phyloP scores from a whole-genome alignment of 225 moss, liverwort and hornwort species.

The Climacium dendroides region DNA sequence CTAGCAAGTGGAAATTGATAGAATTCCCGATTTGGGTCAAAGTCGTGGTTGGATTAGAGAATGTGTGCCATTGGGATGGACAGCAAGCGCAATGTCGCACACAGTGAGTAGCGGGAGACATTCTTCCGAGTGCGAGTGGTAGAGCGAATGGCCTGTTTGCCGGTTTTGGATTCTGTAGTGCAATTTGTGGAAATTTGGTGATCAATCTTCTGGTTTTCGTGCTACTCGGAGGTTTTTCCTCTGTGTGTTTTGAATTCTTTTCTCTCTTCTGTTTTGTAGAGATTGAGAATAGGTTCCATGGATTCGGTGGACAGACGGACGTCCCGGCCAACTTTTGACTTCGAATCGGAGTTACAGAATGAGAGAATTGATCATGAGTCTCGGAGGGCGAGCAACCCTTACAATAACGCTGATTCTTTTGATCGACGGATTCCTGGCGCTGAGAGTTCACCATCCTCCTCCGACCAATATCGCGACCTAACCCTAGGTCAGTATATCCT shows the following conservation, averaged over 20 bases:
- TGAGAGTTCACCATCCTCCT: neutral
- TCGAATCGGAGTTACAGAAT: slow-evolving; percentile 4
- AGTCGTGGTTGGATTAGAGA: neutral
- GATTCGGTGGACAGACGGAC: neutral
- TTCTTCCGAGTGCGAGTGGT: neutral
- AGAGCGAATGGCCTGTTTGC: neutral
- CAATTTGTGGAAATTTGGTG: neutral
- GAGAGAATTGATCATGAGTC: neutral
- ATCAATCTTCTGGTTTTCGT: neutral
- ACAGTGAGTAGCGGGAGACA: neutral
- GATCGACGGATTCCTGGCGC: slow-evolving; percentile 1
- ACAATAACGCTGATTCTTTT: neutral
- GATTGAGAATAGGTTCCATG: neutral
- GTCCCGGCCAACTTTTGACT: neutral
- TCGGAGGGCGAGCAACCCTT: neutral
- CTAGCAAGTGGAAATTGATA: neutral
- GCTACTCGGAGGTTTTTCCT: neutral
- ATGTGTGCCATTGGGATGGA: neutral
- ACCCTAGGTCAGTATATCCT: slow-evolving; percentile 57
- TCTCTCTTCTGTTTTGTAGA: neutral
- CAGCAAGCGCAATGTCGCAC: neutral
- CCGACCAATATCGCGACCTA: too few species aligned
- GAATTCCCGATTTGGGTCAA: neutral
- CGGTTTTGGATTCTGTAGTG: neutral
- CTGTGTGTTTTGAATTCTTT: neutral